Evolutionary conservation across 495 filamentous ascomycete species (phyloP).

Genomic region (Xylaria castorea): DNA sequence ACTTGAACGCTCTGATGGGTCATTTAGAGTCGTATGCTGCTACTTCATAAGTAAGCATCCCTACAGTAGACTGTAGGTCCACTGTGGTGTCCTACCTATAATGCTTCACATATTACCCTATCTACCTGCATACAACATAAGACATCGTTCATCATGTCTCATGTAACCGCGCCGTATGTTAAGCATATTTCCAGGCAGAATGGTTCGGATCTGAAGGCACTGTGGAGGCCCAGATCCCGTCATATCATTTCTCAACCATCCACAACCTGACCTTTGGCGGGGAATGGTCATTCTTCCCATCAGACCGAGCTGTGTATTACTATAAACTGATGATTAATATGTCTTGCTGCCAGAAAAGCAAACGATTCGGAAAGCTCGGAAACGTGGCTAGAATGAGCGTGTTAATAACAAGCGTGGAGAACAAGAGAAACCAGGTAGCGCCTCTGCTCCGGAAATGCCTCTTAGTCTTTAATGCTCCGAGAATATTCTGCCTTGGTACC

Average conservation of each 20-base stretch:
- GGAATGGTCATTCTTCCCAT: no score
- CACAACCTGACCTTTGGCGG: neutral
- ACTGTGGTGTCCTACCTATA: neutral
- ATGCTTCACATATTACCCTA: neutral
- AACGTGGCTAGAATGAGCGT: neutral
- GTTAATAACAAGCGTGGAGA: neutral
- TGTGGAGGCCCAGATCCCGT: neutral
- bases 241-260: neutral
- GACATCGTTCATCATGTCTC: neutral
- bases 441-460: slow-evolving; percentile 1
- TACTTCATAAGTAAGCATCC: no score
- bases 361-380: neutral
- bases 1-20: no score
- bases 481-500: no score
- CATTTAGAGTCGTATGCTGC: no score
- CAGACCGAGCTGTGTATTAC: no score
- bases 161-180: neutral
- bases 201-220: neutral
- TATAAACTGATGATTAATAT: no score
- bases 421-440: neutral
- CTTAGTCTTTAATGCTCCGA: no score
- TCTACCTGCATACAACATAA: neutral
- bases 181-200: no score
- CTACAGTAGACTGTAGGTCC: neutral
- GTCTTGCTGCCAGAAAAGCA: slow-evolving; percentile 9